Conservation (phyloP, 148 eudicot species). For the Arbutus unedo region DNA sequence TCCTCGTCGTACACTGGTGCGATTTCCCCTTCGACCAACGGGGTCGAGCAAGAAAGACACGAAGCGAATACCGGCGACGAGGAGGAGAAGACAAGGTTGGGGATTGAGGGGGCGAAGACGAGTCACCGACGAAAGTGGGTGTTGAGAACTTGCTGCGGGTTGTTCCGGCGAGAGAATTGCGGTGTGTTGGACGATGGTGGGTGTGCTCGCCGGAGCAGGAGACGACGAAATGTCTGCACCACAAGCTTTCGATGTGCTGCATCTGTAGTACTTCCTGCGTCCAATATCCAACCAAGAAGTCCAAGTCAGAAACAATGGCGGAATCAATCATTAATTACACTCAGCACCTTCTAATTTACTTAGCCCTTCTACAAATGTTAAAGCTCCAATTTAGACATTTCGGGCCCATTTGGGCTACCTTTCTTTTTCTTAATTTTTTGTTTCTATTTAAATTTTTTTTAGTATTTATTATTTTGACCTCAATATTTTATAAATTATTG, state of each 20-base stretch:
- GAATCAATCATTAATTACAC: neutral
- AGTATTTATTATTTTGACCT: too few relatives aligned
- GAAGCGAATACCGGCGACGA: constrained; percentile 26
- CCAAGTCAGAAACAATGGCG: neutral
- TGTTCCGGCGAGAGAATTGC: constrained; percentile 45
- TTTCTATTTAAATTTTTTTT: too few relatives aligned
- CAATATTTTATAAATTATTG: too few relatives aligned
- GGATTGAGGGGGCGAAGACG: neutral
- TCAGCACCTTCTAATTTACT: neutral
- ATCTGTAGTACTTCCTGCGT: constrained; percentile 73
- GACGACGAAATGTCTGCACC: constrained; percentile 48
- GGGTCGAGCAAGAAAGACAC: constrained; percentile 17
- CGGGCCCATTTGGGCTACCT: too few relatives aligned
- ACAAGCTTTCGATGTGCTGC: constrained; percentile 67
- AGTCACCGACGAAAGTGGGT: neutral
- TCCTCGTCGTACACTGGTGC: constrained; percentile 22
- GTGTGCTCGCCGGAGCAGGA: constrained; percentile 56
- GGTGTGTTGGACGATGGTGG: constrained; percentile 51
- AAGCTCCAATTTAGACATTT: neutral
- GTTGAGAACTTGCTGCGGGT: constrained; percentile 25
- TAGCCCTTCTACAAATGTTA: too few relatives aligned
- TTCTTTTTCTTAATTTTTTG: too few relatives aligned
- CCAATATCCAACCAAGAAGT: constrained; percentile 1
- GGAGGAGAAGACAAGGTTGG: constrained; percentile 17
- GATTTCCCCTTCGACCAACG: constrained; percentile 22